Percentiles rank a stretch among this genome's conserved stretches.
phyloP scores from a whole-genome alignment of 176 grass and related monocot genomes.

The Tillandsia leiboldiana region DNA sequence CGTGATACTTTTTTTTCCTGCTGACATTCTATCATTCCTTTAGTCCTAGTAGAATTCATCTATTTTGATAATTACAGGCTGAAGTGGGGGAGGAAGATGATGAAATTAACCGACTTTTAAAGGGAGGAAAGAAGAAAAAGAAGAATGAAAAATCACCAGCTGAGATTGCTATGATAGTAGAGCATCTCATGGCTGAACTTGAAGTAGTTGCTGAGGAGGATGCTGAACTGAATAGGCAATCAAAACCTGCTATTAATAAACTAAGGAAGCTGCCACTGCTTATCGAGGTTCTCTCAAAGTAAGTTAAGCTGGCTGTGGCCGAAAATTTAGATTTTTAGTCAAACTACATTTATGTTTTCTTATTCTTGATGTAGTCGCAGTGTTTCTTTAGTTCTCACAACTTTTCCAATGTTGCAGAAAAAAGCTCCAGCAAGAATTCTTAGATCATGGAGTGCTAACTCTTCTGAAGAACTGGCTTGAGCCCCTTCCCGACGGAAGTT shows the following conservation, averaged over 20 bases:
- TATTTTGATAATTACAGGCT: constrained; percentile 34
- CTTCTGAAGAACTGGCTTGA: constrained; percentile 95
- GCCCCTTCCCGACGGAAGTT: constrained; percentile 80
- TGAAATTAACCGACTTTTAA: constrained; percentile 73
- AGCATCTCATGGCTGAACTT: constrained; percentile 90
- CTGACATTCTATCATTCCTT: too few species aligned
- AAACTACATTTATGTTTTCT: neutral
- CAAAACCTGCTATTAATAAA: constrained; percentile 94
- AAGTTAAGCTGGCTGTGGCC: constrained; percentile 19
- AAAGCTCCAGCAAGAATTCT: constrained; percentile 96
- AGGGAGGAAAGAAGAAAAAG: constrained; percentile 79
- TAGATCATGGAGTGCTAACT: constrained; percentile 89
- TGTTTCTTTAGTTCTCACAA: neutral
- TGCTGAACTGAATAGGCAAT: constrained; percentile 87
- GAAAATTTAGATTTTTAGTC: neutral
- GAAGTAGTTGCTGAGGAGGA: constrained; percentile 93
- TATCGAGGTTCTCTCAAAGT: constrained; percentile 95
- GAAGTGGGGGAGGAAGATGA: constrained; percentile 87
- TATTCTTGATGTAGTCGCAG: too few species aligned
- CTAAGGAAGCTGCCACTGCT: constrained; percentile 88
- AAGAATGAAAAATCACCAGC: constrained; percentile 77
- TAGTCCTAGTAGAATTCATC: too few species aligned
- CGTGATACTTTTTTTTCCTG: too few species aligned
- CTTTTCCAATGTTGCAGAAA: constrained; percentile 48
- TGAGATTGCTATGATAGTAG: constrained; percentile 86